Evolutionary conservation across 148 eudicot species (phyloP), one percentile per base, ranked within the genome.

Genomic region (Limonium bicolor): DNA sequence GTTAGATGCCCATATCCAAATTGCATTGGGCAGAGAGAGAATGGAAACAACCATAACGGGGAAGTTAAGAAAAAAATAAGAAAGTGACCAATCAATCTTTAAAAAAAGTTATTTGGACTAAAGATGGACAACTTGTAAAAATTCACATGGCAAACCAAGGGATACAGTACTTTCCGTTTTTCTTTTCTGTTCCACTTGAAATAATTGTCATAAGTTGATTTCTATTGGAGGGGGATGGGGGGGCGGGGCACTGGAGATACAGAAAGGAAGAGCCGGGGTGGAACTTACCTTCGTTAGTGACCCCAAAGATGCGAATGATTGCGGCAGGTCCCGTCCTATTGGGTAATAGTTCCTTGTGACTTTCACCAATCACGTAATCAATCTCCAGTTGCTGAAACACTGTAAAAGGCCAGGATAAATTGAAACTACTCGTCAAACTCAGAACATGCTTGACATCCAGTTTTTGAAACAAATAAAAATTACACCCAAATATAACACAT

Each of bases 381-480:
- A 90, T 90, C 61, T 90, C 97, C 75, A 90, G 50, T 61, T 88
- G 95, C 62, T 88, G 97, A 63, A 83, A 88, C 15, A 74, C 97
- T 88, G 27, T 10, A 31, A 6, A 43, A 24, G 30, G 30, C 5
- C n/a, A n/a, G n/a, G n/a, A n/a, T n/a, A n/a, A n/a, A n/a, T n/a
- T n/a, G n/a, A n/a, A n/a, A n/a, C n/a, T n/a, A n/a, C n/a, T n/a
- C n/a, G n/a, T n/a, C n/a, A n/a, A n/a, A n/a, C n/a, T n/a, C n/a
- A n/a, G n/a, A n/a, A n/a, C n/a, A n/a, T n/a, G n/a, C n/a, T n/a
- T n/a, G n/a, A n/a, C n/a, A n/a, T n/a, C n/a, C n/a, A n/a, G n/a
- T n/a, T n/a, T n/a, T n/a, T n/a, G n/a, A n/a, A n/a, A n/a, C n/a
- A n/a, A n/a, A n/a, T n/a, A n/a, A n/a, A n/a, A n/a, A n/a, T n/a